Base-by-base conservation (phyloP, 2,329 filamentous ascomycete species). In the Botryosphaeria agaves region DNA sequence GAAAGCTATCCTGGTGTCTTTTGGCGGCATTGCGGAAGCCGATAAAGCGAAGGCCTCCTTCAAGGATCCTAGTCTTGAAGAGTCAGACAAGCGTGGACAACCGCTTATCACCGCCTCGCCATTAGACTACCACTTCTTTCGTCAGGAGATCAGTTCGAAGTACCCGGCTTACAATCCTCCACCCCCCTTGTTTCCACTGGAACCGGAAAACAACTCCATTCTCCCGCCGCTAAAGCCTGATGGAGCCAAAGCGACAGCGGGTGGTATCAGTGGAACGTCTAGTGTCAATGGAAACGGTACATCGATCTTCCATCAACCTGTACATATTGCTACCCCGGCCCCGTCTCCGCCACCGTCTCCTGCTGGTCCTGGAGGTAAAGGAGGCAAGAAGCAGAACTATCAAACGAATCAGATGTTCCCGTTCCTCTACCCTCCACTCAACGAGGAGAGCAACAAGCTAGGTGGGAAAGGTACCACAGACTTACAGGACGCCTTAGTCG, bases 361-460 rank as follows among this genome's bases (percentile, higher is more conserved):
- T 7, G 76, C 77, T 19, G 85, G 70, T 1, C 68, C 71, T 3
- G 71, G 84, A 16, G 84, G 84, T 0, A 98, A 95, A 52, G 82
- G 80, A 31, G 85, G 79, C 1, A 98, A 98, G 62, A 98, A 98
- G 49, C 89, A 98, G 47, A 98, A 95, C 42, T 98, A 98, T 45
- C 89, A 98, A 52, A 98, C 89, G 0, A 98, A 98, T 47, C 89
- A 98, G 44, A 89, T 94, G 48, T 95, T 98, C 40, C 89, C 89
- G 0, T 95, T 98, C 47, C 74, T 98, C 58, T 98, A 98, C 42
- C 89, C 89, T 2, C 89, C 89, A 1, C 61, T 94, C 12, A 87
- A 94, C 52, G 76, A 76, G 37, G 76, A 73, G 15, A 93, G 84
- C 54, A 93, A 92, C 47, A 80, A 77, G 41, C 75, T 87, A 21